phyloP scores from a whole-genome alignment of 2,329 filamentous ascomycete species.

The Trematosphaeria pertusa region DNA sequence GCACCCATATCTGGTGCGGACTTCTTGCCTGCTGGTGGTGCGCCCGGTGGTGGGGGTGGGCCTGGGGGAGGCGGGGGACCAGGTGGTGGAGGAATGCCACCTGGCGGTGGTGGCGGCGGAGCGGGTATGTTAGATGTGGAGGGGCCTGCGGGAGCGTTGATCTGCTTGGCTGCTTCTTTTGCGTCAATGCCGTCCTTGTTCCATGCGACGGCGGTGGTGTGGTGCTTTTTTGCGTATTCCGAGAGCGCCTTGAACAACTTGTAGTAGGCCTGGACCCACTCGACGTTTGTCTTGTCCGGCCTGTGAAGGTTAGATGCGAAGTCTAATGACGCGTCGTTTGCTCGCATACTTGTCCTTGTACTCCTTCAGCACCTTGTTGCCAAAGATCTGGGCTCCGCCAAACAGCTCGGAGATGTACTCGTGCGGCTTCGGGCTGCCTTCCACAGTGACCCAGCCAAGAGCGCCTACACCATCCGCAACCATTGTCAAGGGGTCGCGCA shows the following conservation, averaged over 20 bases:
- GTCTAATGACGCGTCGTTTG: no score
- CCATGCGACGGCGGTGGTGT: conserved; percentile 81
- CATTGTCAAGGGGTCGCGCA: conserved; percentile 83
- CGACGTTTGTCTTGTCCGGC: conserved; percentile 72
- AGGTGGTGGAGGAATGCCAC: conserved; percentile 68
- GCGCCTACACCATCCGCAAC: conserved; percentile 90
- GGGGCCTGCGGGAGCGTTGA: conserved; percentile 54
- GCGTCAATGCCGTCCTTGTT: conserved; percentile 79
- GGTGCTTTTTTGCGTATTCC: conserved; percentile 85
- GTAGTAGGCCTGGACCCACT: conserved; percentile 94
- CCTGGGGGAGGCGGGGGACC: conserved; percentile 68
- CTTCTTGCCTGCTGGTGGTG: conserved; percentile 60
- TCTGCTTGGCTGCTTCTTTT: conserved; percentile 69
- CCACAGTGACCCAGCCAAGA: conserved; percentile 88
- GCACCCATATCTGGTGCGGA: conserved; percentile 73
- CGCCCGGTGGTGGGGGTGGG: conserved; percentile 40
- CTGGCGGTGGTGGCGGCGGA: conserved; percentile 65
- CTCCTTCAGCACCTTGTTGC: conserved; percentile 91
- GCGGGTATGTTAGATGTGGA: conserved; percentile 72
- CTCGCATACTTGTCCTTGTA: conserved; percentile 76
- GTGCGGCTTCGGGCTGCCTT: conserved; percentile 70
- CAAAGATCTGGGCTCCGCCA: conserved; percentile 88
- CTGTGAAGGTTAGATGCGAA: conserved; percentile 53
- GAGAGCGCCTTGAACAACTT: conserved; percentile 83
- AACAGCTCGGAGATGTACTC: conserved; percentile 87